phyloP scores from a whole-genome alignment of 345 rosid genomes.

The Euphorbia tirucalli region DNA sequence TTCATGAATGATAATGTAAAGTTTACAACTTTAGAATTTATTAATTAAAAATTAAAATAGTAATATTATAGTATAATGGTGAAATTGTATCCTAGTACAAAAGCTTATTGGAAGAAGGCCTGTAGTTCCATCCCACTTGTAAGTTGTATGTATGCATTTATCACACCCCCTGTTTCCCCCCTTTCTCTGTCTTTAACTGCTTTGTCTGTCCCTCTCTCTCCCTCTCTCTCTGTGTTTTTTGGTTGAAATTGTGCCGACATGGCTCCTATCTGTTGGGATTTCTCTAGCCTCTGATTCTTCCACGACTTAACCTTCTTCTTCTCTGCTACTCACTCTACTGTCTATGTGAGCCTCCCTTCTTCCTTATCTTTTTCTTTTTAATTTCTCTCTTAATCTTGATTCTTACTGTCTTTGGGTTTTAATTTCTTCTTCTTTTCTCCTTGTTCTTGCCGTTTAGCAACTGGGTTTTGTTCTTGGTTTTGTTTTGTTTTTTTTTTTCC shows the following conservation, averaged over 20 bases:
- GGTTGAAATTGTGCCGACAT: conserved; percentile 63
- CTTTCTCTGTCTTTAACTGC: not conserved
- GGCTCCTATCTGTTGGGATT: conserved; percentile 69
- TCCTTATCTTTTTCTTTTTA: not conserved
- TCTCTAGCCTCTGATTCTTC: conserved; percentile 19
- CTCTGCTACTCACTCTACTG: no score
- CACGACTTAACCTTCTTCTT: no score
- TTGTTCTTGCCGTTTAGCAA: not conserved
- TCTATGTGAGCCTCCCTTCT: not conserved
- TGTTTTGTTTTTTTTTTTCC: not conserved
- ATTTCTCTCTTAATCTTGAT: not conserved
- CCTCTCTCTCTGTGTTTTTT: conserved; percentile 25
- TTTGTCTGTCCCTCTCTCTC: conserved; percentile 16
- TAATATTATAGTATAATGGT: no score
- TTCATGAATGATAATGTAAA: not conserved
- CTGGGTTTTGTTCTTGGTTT: conserved; percentile 27
- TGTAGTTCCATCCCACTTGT: conserved; percentile 49
- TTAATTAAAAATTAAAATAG: no score
- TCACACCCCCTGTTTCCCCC: no score
- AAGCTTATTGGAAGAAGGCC: conserved; percentile 50
- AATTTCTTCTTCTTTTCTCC: not conserved
- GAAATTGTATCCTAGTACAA: conserved; percentile 22
- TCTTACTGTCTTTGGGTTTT: not conserved
- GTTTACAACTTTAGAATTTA: not conserved
- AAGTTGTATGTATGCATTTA: conserved; percentile 27